Percentiles rank a stretch among this genome's conserved stretches.
Evolutionary conservation across 2,329 filamentous ascomycete species (phyloP).

Genomic region (Phialocephala sp.): DNA sequence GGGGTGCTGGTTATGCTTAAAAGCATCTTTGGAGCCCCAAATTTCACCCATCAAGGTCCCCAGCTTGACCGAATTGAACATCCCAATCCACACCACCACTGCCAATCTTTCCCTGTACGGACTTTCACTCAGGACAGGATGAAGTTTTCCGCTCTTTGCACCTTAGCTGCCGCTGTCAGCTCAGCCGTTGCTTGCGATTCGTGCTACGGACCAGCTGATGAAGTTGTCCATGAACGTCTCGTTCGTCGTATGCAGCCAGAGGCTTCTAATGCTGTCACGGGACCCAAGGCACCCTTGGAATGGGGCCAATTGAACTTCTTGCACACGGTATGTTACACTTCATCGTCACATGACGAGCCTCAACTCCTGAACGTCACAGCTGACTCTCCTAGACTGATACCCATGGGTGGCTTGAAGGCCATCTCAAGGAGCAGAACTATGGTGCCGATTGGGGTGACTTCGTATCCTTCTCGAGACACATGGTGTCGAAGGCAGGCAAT

Average conservation of each 20-base stretch:
- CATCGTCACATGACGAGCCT: neutral
- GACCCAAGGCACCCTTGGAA: slow-evolving; percentile 46
- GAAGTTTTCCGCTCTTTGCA: slow-evolving; percentile 25
- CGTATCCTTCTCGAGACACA: slow-evolving; percentile 84
- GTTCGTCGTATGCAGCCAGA: slow-evolving; percentile 57
- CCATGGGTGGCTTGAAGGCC: slow-evolving; percentile 85
- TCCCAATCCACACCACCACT: neutral
- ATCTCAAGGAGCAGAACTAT: slow-evolving; percentile 88
- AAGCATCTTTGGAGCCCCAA: slow-evolving; percentile 11
- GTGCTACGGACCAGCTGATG: slow-evolving; percentile 51
- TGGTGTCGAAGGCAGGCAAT: slow-evolving; percentile 77
- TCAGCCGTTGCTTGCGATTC: slow-evolving; percentile 46
- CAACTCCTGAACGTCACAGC: neutral
- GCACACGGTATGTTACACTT: slow-evolving; percentile 34
- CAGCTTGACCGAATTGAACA: slow-evolving; percentile 10
- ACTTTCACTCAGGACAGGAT: slow-evolving; percentile 22
- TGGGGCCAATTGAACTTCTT: slow-evolving; percentile 41
- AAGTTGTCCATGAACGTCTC: slow-evolving; percentile 52
- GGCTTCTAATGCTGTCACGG: slow-evolving; percentile 49
- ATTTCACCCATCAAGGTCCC: slow-evolving; percentile 14
- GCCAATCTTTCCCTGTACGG: neutral
- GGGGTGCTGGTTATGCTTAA: slow-evolving; percentile 10
- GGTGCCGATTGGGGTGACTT: slow-evolving; percentile 99
- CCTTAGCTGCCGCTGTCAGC: slow-evolving; percentile 32
- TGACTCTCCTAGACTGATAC: slow-evolving; percentile 35